Conservation (phyloP, 768 basidiomycete species). For the Cubamyces sp. region DNA sequence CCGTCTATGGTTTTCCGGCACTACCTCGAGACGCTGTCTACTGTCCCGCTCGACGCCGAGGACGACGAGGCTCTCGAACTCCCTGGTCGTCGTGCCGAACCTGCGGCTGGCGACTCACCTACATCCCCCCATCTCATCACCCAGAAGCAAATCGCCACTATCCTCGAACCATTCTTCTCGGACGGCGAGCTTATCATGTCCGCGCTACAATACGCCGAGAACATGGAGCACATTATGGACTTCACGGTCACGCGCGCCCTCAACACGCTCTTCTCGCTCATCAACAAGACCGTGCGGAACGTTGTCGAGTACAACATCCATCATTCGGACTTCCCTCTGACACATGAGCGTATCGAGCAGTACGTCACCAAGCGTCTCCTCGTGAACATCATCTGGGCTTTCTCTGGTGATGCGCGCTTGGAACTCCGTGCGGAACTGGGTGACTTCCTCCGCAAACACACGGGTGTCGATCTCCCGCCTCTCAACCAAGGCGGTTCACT, state of each 20-base stretch:
- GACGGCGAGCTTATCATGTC: constrained; percentile 80
- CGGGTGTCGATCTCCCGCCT: constrained; percentile 87
- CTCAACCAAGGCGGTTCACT: constrained; percentile 78
- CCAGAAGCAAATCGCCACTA: constrained; percentile 73
- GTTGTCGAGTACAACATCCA: constrained; percentile 94
- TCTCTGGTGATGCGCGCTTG: constrained; percentile 94
- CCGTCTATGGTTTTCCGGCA: constrained; percentile 90
- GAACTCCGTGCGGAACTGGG: constrained; percentile 90
- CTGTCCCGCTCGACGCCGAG: constrained; percentile 81
- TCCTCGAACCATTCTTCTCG: constrained; percentile 83
- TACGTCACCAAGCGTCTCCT: constrained; percentile 90
- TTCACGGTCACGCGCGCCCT: constrained; percentile 91
- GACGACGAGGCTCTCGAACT: constrained; percentile 78
- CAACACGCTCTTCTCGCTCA: constrained; percentile 93
- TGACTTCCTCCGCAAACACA: constrained; percentile 80
- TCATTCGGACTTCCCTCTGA: constrained; percentile 92
- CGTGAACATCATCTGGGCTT: constrained; percentile 96
- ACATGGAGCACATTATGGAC: constrained; percentile 99
- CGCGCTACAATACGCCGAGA: constrained; percentile 78
- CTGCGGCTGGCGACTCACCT: constrained; percentile 48
- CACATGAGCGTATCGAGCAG: constrained; percentile 82
- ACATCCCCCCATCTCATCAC: constrained; percentile 67
- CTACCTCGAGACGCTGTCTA: constrained; percentile 78
- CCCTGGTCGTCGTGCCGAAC: constrained; percentile 62
- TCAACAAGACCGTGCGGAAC: constrained; percentile 95